Base-by-base conservation (phyloP, 345 rosid species). In the Reutealis trisperma region DNA sequence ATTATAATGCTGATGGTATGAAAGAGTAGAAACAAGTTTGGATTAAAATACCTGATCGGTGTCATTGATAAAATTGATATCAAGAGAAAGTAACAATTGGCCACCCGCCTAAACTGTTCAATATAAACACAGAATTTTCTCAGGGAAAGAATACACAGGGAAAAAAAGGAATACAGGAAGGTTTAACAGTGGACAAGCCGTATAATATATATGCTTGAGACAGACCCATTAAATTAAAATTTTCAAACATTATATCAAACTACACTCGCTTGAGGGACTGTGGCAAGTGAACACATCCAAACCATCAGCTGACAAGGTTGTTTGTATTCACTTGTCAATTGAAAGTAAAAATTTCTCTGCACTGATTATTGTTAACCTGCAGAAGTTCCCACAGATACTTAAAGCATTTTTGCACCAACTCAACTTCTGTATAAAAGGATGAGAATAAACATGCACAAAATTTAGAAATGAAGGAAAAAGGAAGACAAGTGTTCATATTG, bases 101-200 rank as follows among this genome's bases (percentile, higher is more conserved):
- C 99, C 71, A 96, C 98, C 87, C 98, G 98, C 87, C 99, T 92
- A 86, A 96, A 96, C 99, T 94, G 98, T 85, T 71, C 91, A 91
- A 69, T 77, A 52, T 18, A 80, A 88, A 84, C 37, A 86, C 72
- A 78, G 34, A 44, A 72, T 58, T 73, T 76, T 82, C 69, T 87
- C 83, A 89, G 84, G 63, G 79, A 68, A 62, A 64, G 45, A 73
- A 44, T 57, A 54, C 37, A 63, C 67, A 51, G 52, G 3, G 6
- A 71, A 77, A 67, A 6, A 58, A 30, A 32, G 32, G 5, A 55
- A 0, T 12, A 75, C 15, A 67, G 41, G 27, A 12, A 41, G 44
- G 25, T 47, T 22, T 34, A 32, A 27, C 3, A 59, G 63, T 14
- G 32, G 19, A 79, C 70, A 63, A 11, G 22, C 58, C 62, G 59